Conservation (phyloP, 805 yeast species). For the Yamadazyma kitorensis region DNA sequence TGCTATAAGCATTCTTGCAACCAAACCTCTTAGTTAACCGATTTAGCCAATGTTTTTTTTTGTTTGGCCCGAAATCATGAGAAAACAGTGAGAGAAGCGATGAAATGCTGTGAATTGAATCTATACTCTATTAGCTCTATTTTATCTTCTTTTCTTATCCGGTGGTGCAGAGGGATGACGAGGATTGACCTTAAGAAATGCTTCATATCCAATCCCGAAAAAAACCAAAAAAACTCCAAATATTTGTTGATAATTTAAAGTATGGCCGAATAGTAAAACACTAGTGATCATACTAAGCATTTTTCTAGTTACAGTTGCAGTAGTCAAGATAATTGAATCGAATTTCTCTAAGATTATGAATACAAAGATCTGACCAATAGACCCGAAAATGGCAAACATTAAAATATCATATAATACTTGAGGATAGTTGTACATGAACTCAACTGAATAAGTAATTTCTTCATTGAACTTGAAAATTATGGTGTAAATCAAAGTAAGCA, state of each 20-base stretch:
- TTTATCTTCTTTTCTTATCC: conserved; percentile 1
- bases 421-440: conserved; percentile 52
- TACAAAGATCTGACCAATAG: conserved; percentile 92
- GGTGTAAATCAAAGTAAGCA: conserved; percentile 51
- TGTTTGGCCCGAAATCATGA: neutral
- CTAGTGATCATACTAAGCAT: conserved; percentile 93
- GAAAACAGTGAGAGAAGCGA: neutral
- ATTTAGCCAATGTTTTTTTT: too few relatives aligned
- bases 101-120: too few relatives aligned
- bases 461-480: conserved; percentile 33
- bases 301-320: conserved; percentile 94
- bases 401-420: conserved; percentile 56
- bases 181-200: conserved; percentile 32
- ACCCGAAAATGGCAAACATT: conserved; percentile 73
- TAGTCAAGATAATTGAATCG: conserved; percentile 81
- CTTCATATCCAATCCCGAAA: conserved; percentile 82
- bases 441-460: conserved; percentile 49
- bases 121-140: too few relatives aligned
- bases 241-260: conserved; percentile 65
- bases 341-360: conserved; percentile 79
- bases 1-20: conserved; percentile 22
- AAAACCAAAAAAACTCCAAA: conserved; percentile 76
- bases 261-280: conserved; percentile 84
- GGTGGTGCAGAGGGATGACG: too few relatives aligned
- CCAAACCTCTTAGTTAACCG: too few relatives aligned